These are phyloP conservation scores for Yamadazyma philogaea DNA, from an alignment of 805 yeast species.

Conservation along the genomic window DNA sequence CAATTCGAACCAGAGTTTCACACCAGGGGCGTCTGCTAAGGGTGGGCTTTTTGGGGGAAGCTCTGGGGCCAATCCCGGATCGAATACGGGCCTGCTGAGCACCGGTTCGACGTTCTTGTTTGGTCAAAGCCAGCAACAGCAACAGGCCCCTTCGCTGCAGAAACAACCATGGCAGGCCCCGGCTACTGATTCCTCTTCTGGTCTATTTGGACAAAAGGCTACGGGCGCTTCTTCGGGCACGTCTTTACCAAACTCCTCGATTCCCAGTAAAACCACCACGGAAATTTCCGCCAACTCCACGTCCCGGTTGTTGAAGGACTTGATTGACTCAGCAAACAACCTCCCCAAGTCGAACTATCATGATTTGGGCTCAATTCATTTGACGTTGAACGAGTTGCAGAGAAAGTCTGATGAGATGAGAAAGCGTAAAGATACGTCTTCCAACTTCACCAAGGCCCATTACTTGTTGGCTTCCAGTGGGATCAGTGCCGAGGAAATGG, in stretches of 20 bases:
- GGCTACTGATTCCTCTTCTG: neutral
- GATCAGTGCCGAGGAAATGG: constrained; percentile 79
- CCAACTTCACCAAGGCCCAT: constrained; percentile 67
- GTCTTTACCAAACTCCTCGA: neutral
- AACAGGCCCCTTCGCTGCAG: neutral
- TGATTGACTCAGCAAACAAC: constrained; percentile 72
- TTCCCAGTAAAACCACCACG: constrained; percentile 2
- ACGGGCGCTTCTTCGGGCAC: neutral
- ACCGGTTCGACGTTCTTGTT: neutral
- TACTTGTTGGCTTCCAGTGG: constrained; percentile 89
- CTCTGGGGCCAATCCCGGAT: neutral
- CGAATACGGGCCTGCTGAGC: neutral
- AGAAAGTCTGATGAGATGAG: constrained; percentile 61
- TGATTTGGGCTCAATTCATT: constrained; percentile 75
- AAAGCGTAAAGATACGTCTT: constrained; percentile 28
- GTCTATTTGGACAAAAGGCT: constrained; percentile 1
- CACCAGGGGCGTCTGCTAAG: neutral
- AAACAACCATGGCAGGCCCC: neutral
- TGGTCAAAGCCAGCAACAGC: constrained; percentile 5
- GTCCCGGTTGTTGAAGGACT: constrained; percentile 53
- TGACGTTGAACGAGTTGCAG: constrained; percentile 76
- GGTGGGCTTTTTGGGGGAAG: constrained; percentile 6
- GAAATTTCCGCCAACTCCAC: constrained; percentile 12
- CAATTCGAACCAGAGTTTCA: neutral
- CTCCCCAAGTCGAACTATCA: constrained; percentile 59